Conservation (phyloP, 176 grass and related monocot species). For the Poa pratensis region DNA sequence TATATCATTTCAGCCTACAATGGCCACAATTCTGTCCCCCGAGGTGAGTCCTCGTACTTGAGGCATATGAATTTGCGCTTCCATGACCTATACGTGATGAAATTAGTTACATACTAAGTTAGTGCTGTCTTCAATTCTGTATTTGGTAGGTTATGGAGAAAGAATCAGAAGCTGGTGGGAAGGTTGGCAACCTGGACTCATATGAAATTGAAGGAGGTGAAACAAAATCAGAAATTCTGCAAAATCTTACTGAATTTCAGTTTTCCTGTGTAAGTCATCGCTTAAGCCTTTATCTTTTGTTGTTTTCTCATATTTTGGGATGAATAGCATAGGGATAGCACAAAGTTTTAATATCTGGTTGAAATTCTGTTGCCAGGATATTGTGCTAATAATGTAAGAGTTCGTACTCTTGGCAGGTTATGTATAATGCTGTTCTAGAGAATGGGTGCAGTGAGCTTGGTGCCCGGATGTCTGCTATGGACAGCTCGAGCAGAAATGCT, state of each 20-base stretch:
- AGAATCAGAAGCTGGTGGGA: conserved; percentile 84
- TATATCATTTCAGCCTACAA: conserved; percentile 80
- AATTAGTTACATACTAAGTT: background rate
- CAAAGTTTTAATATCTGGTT: background rate
- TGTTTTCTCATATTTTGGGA: conserved; percentile 5
- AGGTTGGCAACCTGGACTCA: conserved; percentile 68
- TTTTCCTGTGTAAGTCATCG: conserved; percentile 82
- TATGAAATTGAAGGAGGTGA: conserved; percentile 98
- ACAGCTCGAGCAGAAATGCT: conserved; percentile 96
- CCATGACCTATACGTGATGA: background rate
- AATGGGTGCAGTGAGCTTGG: conserved; percentile 94
- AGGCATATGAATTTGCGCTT: conserved; percentile 18
- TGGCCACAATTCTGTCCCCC: conserved; percentile 85
- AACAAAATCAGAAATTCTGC: conserved; percentile 95
- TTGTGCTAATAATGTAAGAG: conserved; percentile 26
- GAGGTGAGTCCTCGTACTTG: conserved; percentile 55
- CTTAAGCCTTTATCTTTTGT: conserved; percentile 4
- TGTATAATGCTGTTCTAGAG: conserved; percentile 90
- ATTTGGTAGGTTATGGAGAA: conserved; percentile 65
- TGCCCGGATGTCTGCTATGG: conserved; percentile 96
- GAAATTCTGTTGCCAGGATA: conserved; percentile 1
- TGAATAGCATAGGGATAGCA: background rate
- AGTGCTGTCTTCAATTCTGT: background rate
- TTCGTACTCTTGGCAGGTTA: conserved; percentile 52
- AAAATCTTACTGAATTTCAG: conserved; percentile 92